Evolutionary conservation across 2,329 filamentous ascomycete genomes (phyloP), one percentile per base, ranked within the genome.

Genomic region (Mycosphaerella sp.): DNA sequence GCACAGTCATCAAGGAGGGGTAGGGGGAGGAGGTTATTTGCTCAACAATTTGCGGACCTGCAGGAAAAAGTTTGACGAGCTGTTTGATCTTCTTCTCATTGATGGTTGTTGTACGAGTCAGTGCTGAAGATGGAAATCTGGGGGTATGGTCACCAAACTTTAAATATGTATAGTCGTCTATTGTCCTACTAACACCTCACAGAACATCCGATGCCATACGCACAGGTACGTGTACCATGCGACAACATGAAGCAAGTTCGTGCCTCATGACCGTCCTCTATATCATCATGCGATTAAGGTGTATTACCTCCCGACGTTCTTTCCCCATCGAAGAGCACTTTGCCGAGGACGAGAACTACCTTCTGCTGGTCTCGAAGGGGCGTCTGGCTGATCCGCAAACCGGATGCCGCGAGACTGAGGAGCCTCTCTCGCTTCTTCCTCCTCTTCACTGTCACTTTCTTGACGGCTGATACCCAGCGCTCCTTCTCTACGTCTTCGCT

Each of bases 401-500:
- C 63, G 55, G 35, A 65, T 64, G 10, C 53, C 57, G 27, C 51
- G 45, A 41, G 37, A 48, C 39, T 53, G 54, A 14, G 55, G 50
- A 36, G 43, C 40, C 28, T 51, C 52, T 41, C 50, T 45, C 25
- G 51, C 48, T 41, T 53, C 43, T 18, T 61, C 56, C 28, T 63
- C 58, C 12, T 80, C 81, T 30, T 83, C 76, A 50, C 74, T 79
- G 49, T 75, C 74, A 41, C 73, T 75, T 14, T 66, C 68, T 6
- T 62, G 54, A 9, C 67, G 64, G 13, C 71, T 70, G 54, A 86
- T 73, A 8, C 86, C 86, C 1, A 91, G 71, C 1, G 87, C 87
- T 1, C 86, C 86, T 61, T 89, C 81, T 60, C 87, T 79, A 47
- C 87, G 75, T 36, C 85, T 78, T 50, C 84, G 76, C 68, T 91